Conservation (phyloP, 2,329 filamentous ascomycete genomes). For the Fusarium nelsonii region DNA sequence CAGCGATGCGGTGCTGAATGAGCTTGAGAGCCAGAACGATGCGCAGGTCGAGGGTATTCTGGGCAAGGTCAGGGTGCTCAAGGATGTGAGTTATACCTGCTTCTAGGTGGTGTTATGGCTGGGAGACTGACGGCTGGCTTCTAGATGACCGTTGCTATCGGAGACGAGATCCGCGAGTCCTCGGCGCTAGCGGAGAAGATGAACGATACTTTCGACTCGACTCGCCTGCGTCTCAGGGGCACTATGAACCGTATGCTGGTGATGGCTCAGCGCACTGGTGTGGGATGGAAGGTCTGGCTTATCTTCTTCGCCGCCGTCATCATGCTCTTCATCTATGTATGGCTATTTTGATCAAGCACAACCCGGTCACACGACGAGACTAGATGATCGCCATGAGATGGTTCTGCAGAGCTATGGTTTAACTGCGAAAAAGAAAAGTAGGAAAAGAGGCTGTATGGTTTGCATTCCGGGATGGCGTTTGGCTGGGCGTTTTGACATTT, state of each 20-base stretch:
- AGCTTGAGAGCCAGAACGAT: constrained; percentile 96
- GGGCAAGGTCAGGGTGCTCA: constrained; percentile 89
- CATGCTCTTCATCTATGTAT: constrained; percentile 90
- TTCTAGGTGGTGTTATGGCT: not conserved
- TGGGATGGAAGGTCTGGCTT: constrained; percentile 95
- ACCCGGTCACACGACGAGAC: not conserved
- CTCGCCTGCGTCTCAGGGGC: constrained; percentile 81
- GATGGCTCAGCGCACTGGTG: constrained; percentile 95
- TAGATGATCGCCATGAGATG: not conserved
- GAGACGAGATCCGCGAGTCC: constrained; percentile 93
- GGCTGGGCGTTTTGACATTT: constrained; percentile 32
- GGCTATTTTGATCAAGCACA: constrained; percentile 75
- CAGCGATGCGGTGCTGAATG: constrained; percentile 88
- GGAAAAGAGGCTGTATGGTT: constrained; percentile 18
- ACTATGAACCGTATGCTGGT: constrained; percentile 98
- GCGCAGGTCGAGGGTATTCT: constrained; percentile 89
- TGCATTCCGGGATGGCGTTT: constrained; percentile 47
- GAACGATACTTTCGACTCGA: constrained; percentile 93
- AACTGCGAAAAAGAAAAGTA: constrained; percentile 5
- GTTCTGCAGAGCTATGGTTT: not conserved
- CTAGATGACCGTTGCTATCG: constrained; percentile 91
- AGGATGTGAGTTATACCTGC: constrained; percentile 74
- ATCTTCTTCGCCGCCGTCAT: constrained; percentile 87
- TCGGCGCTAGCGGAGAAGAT: constrained; percentile 92
- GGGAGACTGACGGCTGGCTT: constrained; percentile 14